These are phyloP conservation scores for Aristolochia contorta DNA, from an alignment of 164 flowering plant genomes.

Conservation along the genomic window DNA sequence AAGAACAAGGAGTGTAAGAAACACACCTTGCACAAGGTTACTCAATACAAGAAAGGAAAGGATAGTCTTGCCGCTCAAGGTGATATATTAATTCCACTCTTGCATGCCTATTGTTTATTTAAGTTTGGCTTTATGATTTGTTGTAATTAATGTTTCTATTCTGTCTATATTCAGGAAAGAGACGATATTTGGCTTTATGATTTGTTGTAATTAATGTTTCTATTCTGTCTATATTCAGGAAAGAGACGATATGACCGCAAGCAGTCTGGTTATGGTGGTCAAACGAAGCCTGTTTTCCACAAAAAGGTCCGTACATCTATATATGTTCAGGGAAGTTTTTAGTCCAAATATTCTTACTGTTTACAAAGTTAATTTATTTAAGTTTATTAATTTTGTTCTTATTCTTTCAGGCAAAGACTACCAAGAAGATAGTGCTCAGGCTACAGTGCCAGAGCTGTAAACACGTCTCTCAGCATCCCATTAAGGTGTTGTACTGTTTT, in stretches of 20 bases:
- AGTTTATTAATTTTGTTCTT: neutral
- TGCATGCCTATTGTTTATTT: neutral
- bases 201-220: neutral
- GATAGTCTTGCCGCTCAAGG: constrained; percentile 17
- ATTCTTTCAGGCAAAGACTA: constrained; percentile 12
- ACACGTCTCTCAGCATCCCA: constrained; percentile 17
- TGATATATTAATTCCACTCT: neutral
- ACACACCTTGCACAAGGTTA: constrained; percentile 17
- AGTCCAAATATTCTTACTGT: neutral
- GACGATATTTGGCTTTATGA: constrained; percentile 2
- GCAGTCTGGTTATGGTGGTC: constrained; percentile 12
- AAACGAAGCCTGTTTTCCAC: constrained; percentile 13
- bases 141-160: neutral
- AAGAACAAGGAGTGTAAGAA: constrained; percentile 16
- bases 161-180: constrained; percentile 1
- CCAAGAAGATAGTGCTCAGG: constrained; percentile 17
- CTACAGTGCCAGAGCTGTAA: constrained; percentile 18
- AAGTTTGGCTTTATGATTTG: neutral
- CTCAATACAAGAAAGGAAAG: constrained; percentile 18
- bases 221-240: neutral
- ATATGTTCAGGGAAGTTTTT: neutral
- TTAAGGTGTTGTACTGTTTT: constrained; percentile 5
- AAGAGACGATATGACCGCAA: constrained; percentile 12
- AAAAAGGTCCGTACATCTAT: neutral
- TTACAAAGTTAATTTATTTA: neutral